A percentile compares a stretch with the other conserved stretches of the same genome.
Conservation (phyloP, 805 yeast species). For the Teunomyces lycoperdinae region DNA sequence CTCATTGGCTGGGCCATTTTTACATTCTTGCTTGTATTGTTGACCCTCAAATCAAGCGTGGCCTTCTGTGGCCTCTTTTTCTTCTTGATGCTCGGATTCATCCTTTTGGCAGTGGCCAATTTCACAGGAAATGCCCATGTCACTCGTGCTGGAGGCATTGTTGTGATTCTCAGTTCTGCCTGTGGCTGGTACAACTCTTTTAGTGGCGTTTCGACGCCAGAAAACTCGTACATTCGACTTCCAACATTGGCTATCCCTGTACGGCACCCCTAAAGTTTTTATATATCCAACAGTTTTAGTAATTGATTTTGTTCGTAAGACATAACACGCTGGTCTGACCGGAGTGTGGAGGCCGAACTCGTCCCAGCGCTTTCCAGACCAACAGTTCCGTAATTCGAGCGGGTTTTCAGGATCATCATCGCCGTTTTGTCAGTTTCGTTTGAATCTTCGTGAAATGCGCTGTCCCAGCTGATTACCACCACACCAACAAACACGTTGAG, state of each 20-base stretch:
- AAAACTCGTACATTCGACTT: conserved; percentile 23
- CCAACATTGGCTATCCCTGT: conserved; percentile 12
- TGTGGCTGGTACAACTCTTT: conserved; percentile 26
- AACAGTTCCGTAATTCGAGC: background rate
- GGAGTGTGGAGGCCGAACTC: background rate
- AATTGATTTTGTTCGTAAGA: conserved; percentile 55
- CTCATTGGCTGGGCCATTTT: conserved; percentile 64
- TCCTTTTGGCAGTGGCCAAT: conserved; percentile 49
- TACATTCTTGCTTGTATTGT: conserved; percentile 54
- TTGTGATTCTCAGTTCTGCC: conserved; percentile 21
- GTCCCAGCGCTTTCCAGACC: background rate
- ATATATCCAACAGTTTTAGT: conserved; percentile 40
- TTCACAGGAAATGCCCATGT: conserved; percentile 34
- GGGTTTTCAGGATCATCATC: background rate
- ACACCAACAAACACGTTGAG: conserved; percentile 65
- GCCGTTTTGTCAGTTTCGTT: background rate
- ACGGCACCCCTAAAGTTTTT: background rate
- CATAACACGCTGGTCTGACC: conserved; percentile 18
- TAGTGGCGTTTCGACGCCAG: conserved; percentile 23
- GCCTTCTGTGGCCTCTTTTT: conserved; percentile 51
- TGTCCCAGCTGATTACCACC: conserved; percentile 56
- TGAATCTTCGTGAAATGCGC: conserved; percentile 24
- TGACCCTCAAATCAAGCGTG: conserved; percentile 51
- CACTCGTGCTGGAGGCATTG: conserved; percentile 22
- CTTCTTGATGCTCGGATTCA: conserved; percentile 52